Conservation (phyloP, 2,329 filamentous ascomycete genomes). For the Scedosporium apiospermum region DNA sequence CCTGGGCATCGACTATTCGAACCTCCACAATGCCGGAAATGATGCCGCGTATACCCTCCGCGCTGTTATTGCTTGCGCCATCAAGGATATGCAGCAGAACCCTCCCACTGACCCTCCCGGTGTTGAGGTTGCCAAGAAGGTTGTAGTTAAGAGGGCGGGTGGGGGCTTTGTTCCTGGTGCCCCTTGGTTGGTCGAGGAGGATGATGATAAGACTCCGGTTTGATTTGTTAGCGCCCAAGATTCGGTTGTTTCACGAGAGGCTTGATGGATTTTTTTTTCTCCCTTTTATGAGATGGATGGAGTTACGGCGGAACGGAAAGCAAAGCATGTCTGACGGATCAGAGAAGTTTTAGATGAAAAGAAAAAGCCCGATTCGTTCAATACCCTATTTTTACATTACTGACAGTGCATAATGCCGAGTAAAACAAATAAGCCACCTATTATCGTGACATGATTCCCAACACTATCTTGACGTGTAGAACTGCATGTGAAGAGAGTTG, state of each 20-base stretch:
- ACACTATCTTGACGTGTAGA: constrained; percentile 31
- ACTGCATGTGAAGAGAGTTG: background rate
- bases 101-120: background rate
- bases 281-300: background rate
- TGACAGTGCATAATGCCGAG: background rate
- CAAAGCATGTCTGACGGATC: background rate
- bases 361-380: too few species aligned
- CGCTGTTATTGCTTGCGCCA: constrained; percentile 48
- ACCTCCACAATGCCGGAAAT: constrained; percentile 82
- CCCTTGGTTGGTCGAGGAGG: background rate
- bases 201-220: background rate
- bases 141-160: background rate
- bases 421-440: background rate
- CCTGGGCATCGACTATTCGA: constrained; percentile 51
- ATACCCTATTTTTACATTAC: background rate
- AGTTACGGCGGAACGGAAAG: background rate
- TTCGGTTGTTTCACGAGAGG: background rate
- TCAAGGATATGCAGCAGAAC: constrained; percentile 1
- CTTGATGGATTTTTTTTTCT: background rate
- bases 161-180: background rate
- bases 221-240: background rate
- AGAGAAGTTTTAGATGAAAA: too few species aligned
- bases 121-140: background rate
- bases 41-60: constrained; percentile 74
- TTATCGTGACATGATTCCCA: constrained; percentile 9